These are phyloP conservation scores for Mycena epipterygia DNA, from an alignment of 768 basidiomycete genomes.

Conservation along the genomic window DNA sequence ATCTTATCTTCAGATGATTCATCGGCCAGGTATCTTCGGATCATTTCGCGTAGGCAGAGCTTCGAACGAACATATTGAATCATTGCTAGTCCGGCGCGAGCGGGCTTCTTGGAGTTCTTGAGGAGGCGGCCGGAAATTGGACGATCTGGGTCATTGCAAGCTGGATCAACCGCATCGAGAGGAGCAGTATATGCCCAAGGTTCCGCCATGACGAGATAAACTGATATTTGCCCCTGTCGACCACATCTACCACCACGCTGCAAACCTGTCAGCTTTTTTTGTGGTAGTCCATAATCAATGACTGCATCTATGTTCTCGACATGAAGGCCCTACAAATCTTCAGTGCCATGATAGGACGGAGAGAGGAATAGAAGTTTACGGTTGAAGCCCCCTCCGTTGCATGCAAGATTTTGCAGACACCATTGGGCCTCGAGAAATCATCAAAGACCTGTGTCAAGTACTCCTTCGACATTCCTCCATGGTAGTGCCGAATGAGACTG, in stretches of 20 bases:
- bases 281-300: background rate
- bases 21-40: slow-evolving; percentile 3
- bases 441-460: slow-evolving; percentile 38
- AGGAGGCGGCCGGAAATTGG: slow-evolving; percentile 10
- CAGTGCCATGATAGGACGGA: background rate
- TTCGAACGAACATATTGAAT: slow-evolving; percentile 7
- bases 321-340: background rate
- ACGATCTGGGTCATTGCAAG: background rate
- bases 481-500: slow-evolving; percentile 43
- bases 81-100: slow-evolving; percentile 14
- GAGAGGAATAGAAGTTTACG: slow-evolving; percentile 23
- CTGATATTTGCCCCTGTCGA: background rate
- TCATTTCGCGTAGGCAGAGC: slow-evolving; percentile 1
- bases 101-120: slow-evolving; percentile 16
- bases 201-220: background rate
- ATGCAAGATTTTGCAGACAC: background rate
- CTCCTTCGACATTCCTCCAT: slow-evolving; percentile 43
- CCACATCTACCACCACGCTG: slow-evolving; percentile 7
- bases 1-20: background rate
- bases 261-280: background rate
- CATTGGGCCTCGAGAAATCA: slow-evolving; percentile 33
- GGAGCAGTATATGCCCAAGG: background rate
- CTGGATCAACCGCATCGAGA: background rate
- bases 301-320: background rate
- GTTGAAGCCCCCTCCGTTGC: slow-evolving; percentile 37